These are phyloP conservation scores for Metschnikowia reukaufii DNA, from an alignment of 805 yeast genomes.

Conservation along the genomic window DNA sequence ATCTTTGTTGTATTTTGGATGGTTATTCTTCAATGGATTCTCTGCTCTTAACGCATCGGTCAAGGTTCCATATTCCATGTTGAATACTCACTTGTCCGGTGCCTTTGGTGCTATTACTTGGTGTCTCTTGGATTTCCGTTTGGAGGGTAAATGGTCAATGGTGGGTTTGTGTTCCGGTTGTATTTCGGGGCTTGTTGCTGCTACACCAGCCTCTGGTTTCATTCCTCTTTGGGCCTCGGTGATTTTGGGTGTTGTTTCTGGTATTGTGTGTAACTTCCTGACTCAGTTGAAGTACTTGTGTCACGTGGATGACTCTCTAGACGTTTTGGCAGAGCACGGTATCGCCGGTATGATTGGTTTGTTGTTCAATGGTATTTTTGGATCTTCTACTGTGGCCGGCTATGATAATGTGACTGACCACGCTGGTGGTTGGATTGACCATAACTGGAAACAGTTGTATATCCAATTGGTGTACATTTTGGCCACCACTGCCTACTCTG, in stretches of 20 bases:
- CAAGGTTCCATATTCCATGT: constrained; percentile 82
- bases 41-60: constrained; percentile 80
- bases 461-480: constrained; percentile 81
- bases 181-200: constrained; percentile 94
- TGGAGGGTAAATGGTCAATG: constrained; percentile 89
- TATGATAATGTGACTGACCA: constrained; percentile 85
- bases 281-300: constrained; percentile 82
- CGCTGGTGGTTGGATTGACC: constrained; percentile 89
- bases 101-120: constrained; percentile 89
- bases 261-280: constrained; percentile 82
- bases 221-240: constrained; percentile 92
- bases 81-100: constrained; percentile 90
- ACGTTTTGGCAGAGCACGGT: constrained; percentile 98
- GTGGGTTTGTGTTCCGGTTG: constrained; percentile 95
- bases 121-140: constrained; percentile 85
- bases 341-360: constrained; percentile 91
- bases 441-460: constrained; percentile 88
- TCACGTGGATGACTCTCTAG: constrained; percentile 87
- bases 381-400: constrained; percentile 83
- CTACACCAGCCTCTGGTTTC: constrained; percentile 91
- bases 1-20: constrained; percentile 83
- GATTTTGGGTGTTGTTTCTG: constrained; percentile 76
- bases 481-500: constrained; percentile 74
- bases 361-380: constrained; percentile 86
- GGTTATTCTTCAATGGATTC: constrained; percentile 95